Base-by-base conservation (phyloP, 2,329 filamentous ascomycete species). In the Beauveria asiatica region DNA sequence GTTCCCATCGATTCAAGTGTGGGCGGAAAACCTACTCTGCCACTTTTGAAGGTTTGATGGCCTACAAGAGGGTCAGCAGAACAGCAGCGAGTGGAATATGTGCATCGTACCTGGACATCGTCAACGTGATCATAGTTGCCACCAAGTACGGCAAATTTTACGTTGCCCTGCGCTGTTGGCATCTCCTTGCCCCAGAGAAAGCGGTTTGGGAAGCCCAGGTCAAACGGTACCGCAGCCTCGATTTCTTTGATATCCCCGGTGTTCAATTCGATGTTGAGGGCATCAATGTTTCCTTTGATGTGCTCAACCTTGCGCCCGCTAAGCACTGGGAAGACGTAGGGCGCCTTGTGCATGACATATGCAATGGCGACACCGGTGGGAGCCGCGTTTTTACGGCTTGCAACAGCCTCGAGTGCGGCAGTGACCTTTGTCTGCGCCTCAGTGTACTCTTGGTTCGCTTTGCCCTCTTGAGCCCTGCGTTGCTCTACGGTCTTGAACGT, bases 291-390 rank as follows among this genome's bases (percentile, higher is more conserved):
- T 61, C 78, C 79, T 68, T 85, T 81, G 45, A 92, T 74, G 68
- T 92, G 87, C 54, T 86, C 83, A 10, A 89, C 71, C 65, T 85
- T 90, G 11, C 87, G 80, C 0, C 86, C 85, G 11, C 88, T 88
- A 5, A 90, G 77, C 45, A 92, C 84, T 1, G 89, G 89, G 68
- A 89, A 90, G 13, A 91, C 85, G 66, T 89, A 84, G 0, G 86
- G 82, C 0, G 85, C 76, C 74, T 91, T 90, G 64, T 84, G 80
- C 78, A 89, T 81, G 16, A 91, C 84, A 67, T 92, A 92, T 2
- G 88, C 88, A 25, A 92, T 73, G 9, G 88, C 88, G 60, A 81
- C 70, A 62, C 76, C 77, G 17, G 77, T 79, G 63, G 80, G 72
- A 57, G 70, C 65, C 2, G 75, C 77, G 62, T 70, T 69, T 64